A percentile compares a stretch with the other conserved stretches of the same genome.
phyloP scores from a whole-genome alignment of 495 filamentous ascomycete species.

The Rostrohypoxylon terebratum region DNA sequence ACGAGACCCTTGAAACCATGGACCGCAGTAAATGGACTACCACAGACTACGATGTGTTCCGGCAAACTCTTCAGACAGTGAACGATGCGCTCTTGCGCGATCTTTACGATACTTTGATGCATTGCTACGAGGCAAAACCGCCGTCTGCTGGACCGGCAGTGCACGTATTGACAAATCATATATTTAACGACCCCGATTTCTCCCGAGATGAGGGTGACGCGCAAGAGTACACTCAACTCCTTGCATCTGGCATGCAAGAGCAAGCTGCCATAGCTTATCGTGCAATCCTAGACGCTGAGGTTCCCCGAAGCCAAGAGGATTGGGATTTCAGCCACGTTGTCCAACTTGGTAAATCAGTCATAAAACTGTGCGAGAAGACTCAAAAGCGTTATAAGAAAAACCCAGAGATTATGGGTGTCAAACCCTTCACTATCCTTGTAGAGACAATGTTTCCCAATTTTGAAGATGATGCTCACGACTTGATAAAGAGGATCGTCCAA shows the following conservation, averaged over 20 bases:
- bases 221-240: slow-evolving; percentile 73
- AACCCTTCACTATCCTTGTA: slow-evolving; percentile 82
- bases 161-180: slow-evolving; percentile 84
- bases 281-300: slow-evolving; percentile 73
- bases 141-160: slow-evolving; percentile 82
- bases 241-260: slow-evolving; percentile 76
- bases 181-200: slow-evolving; percentile 82
- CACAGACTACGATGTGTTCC: slow-evolving; percentile 79
- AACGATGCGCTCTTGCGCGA: slow-evolving; percentile 89
- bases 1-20: slow-evolving; percentile 56
- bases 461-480: slow-evolving; percentile 84
- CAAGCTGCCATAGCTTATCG: slow-evolving; percentile 81
- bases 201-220: slow-evolving; percentile 73
- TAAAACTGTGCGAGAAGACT: slow-evolving; percentile 83
- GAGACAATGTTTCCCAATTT: slow-evolving; percentile 88
- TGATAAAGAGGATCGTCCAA: slow-evolving; percentile 82
- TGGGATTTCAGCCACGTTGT: slow-evolving; percentile 92
- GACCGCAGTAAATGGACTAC: slow-evolving; percentile 78
- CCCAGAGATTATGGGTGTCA: slow-evolving; percentile 90
- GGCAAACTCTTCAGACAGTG: slow-evolving; percentile 76
- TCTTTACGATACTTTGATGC: slow-evolving; percentile 84
- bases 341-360: slow-evolving; percentile 84
- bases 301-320: slow-evolving; percentile 78
- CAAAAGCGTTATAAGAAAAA: slow-evolving; percentile 91
- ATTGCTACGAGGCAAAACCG: slow-evolving; percentile 88